These are phyloP conservation scores for Plenodomus tracheiphilus DNA, from an alignment of 2,329 filamentous ascomycete genomes.

Conservation along the genomic window DNA sequence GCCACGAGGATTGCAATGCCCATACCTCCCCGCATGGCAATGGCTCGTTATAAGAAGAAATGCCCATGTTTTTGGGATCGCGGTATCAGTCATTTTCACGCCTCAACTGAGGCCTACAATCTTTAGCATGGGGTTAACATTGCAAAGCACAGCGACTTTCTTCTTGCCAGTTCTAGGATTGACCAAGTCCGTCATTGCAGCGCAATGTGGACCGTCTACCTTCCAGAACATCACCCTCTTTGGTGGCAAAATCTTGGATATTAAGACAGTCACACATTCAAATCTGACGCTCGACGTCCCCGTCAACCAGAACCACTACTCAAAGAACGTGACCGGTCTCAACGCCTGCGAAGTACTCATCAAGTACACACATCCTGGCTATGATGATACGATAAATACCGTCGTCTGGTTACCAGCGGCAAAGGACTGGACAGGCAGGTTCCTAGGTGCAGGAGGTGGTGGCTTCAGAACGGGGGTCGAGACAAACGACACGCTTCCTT, in stretches of 20 bases:
- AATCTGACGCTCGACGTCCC: constrained; percentile 6
- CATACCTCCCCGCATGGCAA: not conserved
- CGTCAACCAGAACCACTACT: constrained; percentile 11
- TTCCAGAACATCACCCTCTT: constrained; percentile 4
- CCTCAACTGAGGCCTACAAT: not conserved
- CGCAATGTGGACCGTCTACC: constrained; percentile 2
- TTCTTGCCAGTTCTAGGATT: not conserved
- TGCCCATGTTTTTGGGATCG: not conserved
- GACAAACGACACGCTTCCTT: constrained; percentile 10
- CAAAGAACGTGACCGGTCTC: constrained; percentile 7
- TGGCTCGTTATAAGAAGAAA: not conserved
- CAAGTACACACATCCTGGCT: constrained; percentile 30
- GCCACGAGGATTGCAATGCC: not conserved
- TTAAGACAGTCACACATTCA: constrained; percentile 3
- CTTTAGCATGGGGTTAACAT: not conserved
- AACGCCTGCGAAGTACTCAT: constrained; percentile 43
- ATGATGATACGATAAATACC: constrained; percentile 21
- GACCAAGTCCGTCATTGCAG: not conserved
- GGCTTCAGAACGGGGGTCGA: constrained; percentile 21
- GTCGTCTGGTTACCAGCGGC: constrained; percentile 21
- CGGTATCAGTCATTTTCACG: not conserved
- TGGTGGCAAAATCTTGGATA: constrained; percentile 4
- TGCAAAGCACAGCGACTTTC: not conserved
- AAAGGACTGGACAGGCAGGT: constrained; percentile 24
- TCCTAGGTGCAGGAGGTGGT: constrained; percentile 26